phyloP scores from a whole-genome alignment of 2,329 filamentous ascomycete genomes.

The Cylindrodendrum hubeiense region DNA sequence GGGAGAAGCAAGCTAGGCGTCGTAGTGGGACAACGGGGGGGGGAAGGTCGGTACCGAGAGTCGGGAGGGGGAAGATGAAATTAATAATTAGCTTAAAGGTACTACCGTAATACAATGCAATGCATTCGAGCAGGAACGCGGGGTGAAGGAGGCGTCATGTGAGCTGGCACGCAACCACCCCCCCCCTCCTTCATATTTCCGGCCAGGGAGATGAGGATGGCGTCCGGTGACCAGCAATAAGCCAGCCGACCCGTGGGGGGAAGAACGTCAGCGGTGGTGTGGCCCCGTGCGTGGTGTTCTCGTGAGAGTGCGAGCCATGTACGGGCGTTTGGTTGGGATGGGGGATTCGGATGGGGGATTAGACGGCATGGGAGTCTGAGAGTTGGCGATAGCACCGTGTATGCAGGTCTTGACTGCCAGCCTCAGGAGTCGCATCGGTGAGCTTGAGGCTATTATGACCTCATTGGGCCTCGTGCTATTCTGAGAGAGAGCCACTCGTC shows the following conservation, averaged over 20 bases:
- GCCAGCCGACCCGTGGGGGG: neutral
- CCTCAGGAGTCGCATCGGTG: too few relatives aligned
- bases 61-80: neutral
- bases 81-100: neutral
- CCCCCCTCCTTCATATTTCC: neutral
- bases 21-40: neutral
- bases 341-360: neutral
- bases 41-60: neutral
- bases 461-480: neutral
- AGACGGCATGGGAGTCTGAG: neutral
- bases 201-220: neutral
- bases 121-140: slow-evolving; percentile 7
- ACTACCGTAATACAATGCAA: slow-evolving; percentile 11
- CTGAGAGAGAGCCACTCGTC: neutral
- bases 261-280: neutral
- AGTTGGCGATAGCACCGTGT: neutral
- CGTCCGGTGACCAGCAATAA: neutral
- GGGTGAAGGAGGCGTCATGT: slow-evolving; percentile 34
- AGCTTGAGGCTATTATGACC: neutral
- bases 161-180: slow-evolving; percentile 27
- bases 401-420: neutral
- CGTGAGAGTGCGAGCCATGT: neutral
- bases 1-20: slow-evolving; percentile 11
- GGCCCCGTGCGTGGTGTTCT: neutral
- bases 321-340: too few relatives aligned